Evolutionary conservation across 2,329 filamentous ascomycete species (phyloP).

Genomic region (Aspergillus sp.): DNA sequence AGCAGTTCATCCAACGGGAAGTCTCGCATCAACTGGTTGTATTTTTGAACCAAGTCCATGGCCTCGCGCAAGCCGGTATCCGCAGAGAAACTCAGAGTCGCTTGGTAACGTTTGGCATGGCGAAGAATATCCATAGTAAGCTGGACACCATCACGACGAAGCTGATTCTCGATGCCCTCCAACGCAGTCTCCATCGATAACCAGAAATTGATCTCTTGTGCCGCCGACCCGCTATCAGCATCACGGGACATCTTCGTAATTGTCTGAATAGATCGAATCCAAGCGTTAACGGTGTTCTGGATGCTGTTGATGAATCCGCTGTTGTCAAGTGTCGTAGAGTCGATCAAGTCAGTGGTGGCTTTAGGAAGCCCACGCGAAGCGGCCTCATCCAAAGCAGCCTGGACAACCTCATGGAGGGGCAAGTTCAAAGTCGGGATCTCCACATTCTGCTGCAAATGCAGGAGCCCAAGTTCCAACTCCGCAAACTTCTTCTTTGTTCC

Average conservation of each 20-base stretch:
- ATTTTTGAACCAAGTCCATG: conserved; percentile 93
- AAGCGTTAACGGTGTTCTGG: conserved; percentile 88
- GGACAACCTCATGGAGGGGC: conserved; percentile 80
- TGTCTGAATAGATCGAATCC: conserved; percentile 97
- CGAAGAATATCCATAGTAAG: conserved; percentile 92
- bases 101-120: conserved; percentile 95
- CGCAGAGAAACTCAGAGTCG: conserved; percentile 90
- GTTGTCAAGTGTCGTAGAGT: conserved; percentile 69
- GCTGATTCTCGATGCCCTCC: conserved; percentile 82
- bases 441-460: conserved; percentile 93
- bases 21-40: conserved; percentile 97
- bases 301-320: conserved; percentile 89
- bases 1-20: conserved; percentile 93
- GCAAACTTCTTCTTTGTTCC: conserved; percentile 97
- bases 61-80: conserved; percentile 96
- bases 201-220: conserved; percentile 99
- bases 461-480: conserved; percentile 81
- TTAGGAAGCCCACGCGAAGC: conserved; percentile 54
- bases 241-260: conserved; percentile 94
- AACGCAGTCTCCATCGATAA: conserved; percentile 91
- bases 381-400: conserved; percentile 75
- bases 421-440: conserved; percentile 91
- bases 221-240: conserved; percentile 68
- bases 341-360: conserved; percentile 72
- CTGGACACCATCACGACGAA: conserved; percentile 79